Evolutionary conservation across 2,329 filamentous ascomycete genomes (phyloP).

Genomic region (Trichoderma sp.): DNA sequence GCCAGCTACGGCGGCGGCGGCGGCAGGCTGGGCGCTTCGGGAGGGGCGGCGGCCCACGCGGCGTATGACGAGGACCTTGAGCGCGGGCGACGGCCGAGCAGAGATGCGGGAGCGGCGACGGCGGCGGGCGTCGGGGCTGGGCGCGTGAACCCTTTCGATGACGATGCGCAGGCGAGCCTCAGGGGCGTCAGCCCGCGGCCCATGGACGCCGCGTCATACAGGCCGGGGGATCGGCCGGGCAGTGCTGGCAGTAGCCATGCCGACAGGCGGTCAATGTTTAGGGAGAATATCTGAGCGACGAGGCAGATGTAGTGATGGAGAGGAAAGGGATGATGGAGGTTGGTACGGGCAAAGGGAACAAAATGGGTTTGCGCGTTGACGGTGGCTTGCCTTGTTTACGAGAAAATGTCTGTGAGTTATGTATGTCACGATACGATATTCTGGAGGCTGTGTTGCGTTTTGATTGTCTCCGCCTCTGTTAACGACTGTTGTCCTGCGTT

Average conservation of each 20-base stretch:
- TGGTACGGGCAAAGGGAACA: background rate
- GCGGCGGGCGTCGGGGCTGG: conserved; percentile 25
- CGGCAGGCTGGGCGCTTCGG: conserved; percentile 49
- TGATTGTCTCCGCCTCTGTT: background rate
- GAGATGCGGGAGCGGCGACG: conserved; percentile 43
- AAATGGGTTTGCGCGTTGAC: background rate
- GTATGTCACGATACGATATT: conserved; percentile 1
- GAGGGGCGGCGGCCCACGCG: conserved; percentile 34
- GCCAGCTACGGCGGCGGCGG: conserved; percentile 52
- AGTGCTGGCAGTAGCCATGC: conserved; percentile 61
- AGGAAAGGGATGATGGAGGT: background rate
- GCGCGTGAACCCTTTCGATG: conserved; percentile 69
- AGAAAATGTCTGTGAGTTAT: background rate
- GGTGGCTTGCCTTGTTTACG: conserved; percentile 8
- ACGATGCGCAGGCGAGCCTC: conserved; percentile 65
- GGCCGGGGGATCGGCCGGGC: conserved; percentile 39
- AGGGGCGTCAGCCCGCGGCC: conserved; percentile 76
- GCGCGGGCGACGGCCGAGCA: conserved; percentile 50
- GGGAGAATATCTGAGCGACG: conserved; percentile 59
- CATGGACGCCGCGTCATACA: conserved; percentile 51
- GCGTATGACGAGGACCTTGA: conserved; percentile 39
- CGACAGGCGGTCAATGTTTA: conserved; percentile 70
- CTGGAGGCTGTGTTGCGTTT: background rate
- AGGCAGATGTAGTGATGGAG: background rate
- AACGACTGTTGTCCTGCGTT: background rate